These are phyloP conservation scores for Coemansia sp. DNA, from an alignment of 192 early-diverging fungal genomes.

Conservation along the genomic window DNA sequence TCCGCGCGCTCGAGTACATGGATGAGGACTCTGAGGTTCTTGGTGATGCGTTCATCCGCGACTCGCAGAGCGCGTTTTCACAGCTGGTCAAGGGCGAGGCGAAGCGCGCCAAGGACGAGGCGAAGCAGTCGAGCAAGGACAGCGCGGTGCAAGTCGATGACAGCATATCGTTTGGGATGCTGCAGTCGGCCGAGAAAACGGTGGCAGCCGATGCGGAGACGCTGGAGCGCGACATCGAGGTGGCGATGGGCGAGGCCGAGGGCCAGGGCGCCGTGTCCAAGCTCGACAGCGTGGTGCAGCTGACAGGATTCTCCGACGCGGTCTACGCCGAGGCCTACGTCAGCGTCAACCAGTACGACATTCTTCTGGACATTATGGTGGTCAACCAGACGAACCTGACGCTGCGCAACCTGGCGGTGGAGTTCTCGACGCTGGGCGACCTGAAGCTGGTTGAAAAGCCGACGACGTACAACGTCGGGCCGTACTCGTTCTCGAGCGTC, in stretches of 20 bases:
- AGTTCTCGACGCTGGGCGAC: slow-evolving; percentile 98
- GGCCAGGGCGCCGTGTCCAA: slow-evolving; percentile 80
- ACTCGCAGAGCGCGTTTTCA: slow-evolving; percentile 62
- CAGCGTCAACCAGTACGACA: slow-evolving; percentile 96
- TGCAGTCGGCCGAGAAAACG: slow-evolving; percentile 64
- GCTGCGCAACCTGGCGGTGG: slow-evolving; percentile 94
- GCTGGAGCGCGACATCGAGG: slow-evolving; percentile 88
- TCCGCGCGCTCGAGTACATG: slow-evolving; percentile 73
- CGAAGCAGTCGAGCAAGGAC: slow-evolving; percentile 27
- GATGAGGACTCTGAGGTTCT: slow-evolving; percentile 41
- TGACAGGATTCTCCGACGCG: slow-evolving; percentile 96
- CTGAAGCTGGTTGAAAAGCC: slow-evolving; percentile 97
- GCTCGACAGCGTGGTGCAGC: slow-evolving; percentile 90
- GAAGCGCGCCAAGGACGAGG: slow-evolving; percentile 61
- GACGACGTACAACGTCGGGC: slow-evolving; percentile 79
- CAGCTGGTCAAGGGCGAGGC: slow-evolving; percentile 55
- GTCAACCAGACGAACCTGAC: slow-evolving; percentile 96
- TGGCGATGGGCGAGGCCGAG: slow-evolving; percentile 76
- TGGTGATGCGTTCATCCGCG: slow-evolving; percentile 59
- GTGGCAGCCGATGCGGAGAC: slow-evolving; percentile 61
- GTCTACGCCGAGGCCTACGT: slow-evolving; percentile 99
- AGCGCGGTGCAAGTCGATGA: slow-evolving; percentile 82
- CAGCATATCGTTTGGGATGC: slow-evolving; percentile 81
- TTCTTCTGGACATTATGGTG: slow-evolving; percentile 92
- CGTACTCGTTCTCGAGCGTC: slow-evolving; percentile 90